Percentiles rank a stretch among this genome's conserved stretches.
Evolutionary conservation across 1,139 yeast species (phyloP).

Genomic region (Nakaseomyces nivariensis): DNA sequence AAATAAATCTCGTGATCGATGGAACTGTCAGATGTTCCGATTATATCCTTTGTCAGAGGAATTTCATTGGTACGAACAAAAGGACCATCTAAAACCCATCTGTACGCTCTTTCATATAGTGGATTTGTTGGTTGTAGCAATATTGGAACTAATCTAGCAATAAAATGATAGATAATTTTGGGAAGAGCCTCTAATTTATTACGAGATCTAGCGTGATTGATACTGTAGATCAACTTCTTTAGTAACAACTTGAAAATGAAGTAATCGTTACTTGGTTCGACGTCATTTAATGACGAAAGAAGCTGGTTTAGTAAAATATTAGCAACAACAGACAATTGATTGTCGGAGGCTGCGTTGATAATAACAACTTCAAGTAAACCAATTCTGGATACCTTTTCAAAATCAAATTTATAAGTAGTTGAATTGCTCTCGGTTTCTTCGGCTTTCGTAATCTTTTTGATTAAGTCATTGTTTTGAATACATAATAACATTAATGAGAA

Average conservation of each 20-base stretch:
- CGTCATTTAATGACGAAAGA: conserved; percentile 27
- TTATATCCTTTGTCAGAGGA: conserved; percentile 51
- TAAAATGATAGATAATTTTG: conserved; percentile 37
- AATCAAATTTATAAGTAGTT: conserved; percentile 35
- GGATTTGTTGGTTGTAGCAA: conserved; percentile 59
- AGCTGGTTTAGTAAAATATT: conserved; percentile 37
- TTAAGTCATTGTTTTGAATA: conserved; percentile 53
- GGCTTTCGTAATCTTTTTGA: conserved; percentile 28
- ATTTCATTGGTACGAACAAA: conserved; percentile 45
- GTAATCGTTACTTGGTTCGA: conserved; percentile 46
- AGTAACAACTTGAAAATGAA: conserved; percentile 47
- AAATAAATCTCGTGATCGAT: conserved; percentile 44
- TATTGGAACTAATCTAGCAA: conserved; percentile 48
- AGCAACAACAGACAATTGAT: conserved; percentile 42
- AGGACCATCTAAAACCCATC: conserved; percentile 43
- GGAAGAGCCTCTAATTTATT: conserved; percentile 24
- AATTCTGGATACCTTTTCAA: conserved; percentile 50
- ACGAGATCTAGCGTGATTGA: conserved; percentile 19
- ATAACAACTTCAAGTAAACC: conserved; percentile 50
- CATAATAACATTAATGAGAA: conserved; percentile 49
- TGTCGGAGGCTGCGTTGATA: conserved; percentile 44
- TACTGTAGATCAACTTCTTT: conserved; percentile 49
- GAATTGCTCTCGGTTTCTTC: conserved; percentile 22
- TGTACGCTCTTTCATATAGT: conserved; percentile 58
- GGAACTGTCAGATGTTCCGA: conserved; percentile 30